Conservation (phyloP, 2,329 filamentous ascomycete genomes). For the Gremmenia infestans region DNA sequence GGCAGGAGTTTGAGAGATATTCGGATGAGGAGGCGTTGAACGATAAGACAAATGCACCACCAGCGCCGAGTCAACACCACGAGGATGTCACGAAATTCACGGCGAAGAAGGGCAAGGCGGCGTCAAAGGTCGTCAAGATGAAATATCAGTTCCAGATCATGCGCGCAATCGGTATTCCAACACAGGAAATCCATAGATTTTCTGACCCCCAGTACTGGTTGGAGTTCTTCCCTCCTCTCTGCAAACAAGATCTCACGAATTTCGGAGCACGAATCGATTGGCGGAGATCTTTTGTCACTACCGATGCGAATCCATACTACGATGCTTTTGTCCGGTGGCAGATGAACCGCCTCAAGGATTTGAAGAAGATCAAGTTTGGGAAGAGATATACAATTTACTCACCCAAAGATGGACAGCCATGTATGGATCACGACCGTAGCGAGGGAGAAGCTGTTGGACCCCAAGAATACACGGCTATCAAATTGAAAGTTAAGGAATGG, state of each 20-base stretch:
- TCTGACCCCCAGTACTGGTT: slow-evolving; percentile 91
- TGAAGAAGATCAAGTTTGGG: slow-evolving; percentile 90
- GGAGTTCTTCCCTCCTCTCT: slow-evolving; percentile 81
- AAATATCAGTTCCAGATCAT: slow-evolving; percentile 98
- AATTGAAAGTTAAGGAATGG: slow-evolving; percentile 89
- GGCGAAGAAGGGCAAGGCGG: slow-evolving; percentile 88
- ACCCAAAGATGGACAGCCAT: slow-evolving; percentile 82
- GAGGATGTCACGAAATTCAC: slow-evolving; percentile 88
- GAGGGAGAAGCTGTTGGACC: slow-evolving; percentile 77
- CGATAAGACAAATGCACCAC: slow-evolving; percentile 43
- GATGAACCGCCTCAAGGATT: slow-evolving; percentile 84
- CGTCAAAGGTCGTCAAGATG: slow-evolving; percentile 82
- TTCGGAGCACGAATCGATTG: slow-evolving; percentile 89
- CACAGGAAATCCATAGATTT: slow-evolving; percentile 88
- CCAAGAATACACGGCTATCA: slow-evolving; percentile 90
- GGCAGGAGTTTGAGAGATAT: slow-evolving; percentile 77
- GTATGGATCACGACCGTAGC: slow-evolving; percentile 80
- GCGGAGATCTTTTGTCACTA: slow-evolving; percentile 89
- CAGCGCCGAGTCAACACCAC: slow-evolving; percentile 62
- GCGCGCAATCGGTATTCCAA: slow-evolving; percentile 81
- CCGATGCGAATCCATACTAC: slow-evolving; percentile 94
- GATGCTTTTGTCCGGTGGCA: slow-evolving; percentile 96
- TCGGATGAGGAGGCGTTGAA: slow-evolving; percentile 53
- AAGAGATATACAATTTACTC: slow-evolving; percentile 92
- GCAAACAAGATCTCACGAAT: slow-evolving; percentile 72